Evolutionary conservation across 176 grass and related monocot genomes (phyloP).

Genomic region (Carex littledalei): DNA sequence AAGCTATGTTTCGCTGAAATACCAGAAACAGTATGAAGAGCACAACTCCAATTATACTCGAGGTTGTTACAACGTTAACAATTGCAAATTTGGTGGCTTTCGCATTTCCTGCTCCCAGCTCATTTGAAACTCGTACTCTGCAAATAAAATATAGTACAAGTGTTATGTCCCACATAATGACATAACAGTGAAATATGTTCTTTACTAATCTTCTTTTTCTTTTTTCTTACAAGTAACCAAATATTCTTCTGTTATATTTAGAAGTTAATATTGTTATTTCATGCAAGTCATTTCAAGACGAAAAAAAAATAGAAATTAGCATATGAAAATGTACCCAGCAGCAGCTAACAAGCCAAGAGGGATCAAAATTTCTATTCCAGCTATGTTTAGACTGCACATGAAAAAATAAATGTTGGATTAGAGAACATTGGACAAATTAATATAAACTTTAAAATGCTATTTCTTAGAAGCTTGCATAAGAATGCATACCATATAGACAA

Average conservation of each 20-base stretch:
- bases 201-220: neutral
- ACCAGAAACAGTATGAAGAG: constrained; percentile 30
- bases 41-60: constrained; percentile 12
- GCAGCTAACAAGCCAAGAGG: constrained; percentile 15
- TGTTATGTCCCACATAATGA: neutral
- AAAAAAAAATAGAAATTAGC: neutral
- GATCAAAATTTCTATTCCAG: constrained; percentile 18
- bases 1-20: constrained; percentile 39
- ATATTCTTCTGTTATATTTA: neutral
- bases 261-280: neutral
- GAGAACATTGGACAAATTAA: neutral
- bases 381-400: constrained; percentile 12
- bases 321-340: constrained; percentile 1
- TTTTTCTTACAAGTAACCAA: neutral
- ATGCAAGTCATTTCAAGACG: too few relatives aligned
- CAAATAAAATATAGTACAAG: neutral
- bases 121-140: constrained; percentile 28
- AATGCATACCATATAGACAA: constrained; percentile 24
- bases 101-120: constrained; percentile 44
- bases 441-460: neutral
- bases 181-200: neutral
- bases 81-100: constrained; percentile 47
- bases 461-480: neutral
- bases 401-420: neutral
- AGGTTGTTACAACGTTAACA: constrained; percentile 31